phyloP scores from a whole-genome alignment of 2,329 filamentous ascomycete species.

The Grosmannia clavigera region DNA sequence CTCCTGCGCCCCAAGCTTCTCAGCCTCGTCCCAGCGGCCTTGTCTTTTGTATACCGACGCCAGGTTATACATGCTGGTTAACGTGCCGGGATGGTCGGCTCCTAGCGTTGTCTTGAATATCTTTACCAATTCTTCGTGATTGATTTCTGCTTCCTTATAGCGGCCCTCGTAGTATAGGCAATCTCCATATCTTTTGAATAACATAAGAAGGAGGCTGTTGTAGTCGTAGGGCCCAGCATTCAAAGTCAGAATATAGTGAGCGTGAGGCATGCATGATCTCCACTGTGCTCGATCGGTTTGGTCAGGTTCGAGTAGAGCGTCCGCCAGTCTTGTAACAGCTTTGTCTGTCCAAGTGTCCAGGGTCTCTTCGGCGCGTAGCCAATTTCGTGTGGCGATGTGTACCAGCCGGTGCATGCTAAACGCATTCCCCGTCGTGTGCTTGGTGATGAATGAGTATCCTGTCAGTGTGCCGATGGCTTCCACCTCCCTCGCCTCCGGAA shows the following conservation, averaged over 20 bases:
- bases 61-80: neutral
- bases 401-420: slow-evolving; percentile 22
- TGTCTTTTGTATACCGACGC: neutral
- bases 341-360: neutral
- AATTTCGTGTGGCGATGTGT: slow-evolving; percentile 18
- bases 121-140: neutral
- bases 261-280: slow-evolving; percentile 7
- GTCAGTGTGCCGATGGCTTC: slow-evolving; percentile 17
- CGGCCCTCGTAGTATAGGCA: slow-evolving; percentile 8
- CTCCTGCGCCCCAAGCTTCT: neutral
- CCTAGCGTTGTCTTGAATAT: neutral
- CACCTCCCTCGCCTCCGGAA: slow-evolving; percentile 6
- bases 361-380: slow-evolving; percentile 9
- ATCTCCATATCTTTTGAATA: neutral
- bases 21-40: neutral
- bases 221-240: neutral
- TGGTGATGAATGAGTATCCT: slow-evolving; percentile 20
- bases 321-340: slow-evolving; percentile 5
- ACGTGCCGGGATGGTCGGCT: neutral
- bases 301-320: slow-evolving; percentile 3
- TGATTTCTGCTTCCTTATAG: neutral
- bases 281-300: neutral
- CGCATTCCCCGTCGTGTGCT: slow-evolving; percentile 11
- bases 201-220: no score
- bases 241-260: neutral